Percentiles rank a stretch among this genome's conserved stretches.
phyloP scores from a whole-genome alignment of 495 filamentous ascomycete genomes.

The Trichoderma virens region DNA sequence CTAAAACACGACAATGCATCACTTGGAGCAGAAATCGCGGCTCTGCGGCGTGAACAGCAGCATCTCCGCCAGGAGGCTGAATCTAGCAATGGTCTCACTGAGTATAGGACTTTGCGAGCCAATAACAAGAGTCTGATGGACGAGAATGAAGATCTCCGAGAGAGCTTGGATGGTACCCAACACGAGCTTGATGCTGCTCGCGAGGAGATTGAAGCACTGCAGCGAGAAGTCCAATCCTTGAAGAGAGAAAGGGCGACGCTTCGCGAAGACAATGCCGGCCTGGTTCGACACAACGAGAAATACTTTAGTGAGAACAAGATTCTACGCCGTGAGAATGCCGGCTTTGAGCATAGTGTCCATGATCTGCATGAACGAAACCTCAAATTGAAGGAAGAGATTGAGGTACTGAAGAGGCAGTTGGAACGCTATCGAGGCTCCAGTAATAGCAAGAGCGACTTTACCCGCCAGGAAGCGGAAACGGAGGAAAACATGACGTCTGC shows the following conservation, averaged over 20 bases:
- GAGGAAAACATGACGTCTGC: conserved; percentile 71
- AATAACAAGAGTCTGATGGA: conserved; percentile 22
- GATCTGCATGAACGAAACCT: conserved; percentile 30
- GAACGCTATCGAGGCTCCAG: conserved; percentile 20
- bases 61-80: conserved; percentile 12
- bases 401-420: conserved; percentile 25
- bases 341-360: conserved; percentile 27
- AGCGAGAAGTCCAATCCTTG: conserved; percentile 22
- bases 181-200: conserved; percentile 28
- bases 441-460: conserved; percentile 21
- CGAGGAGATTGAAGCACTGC: conserved; percentile 27
- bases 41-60: conserved; percentile 22
- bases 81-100: too few relatives aligned
- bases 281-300: conserved; percentile 38
- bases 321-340: conserved; percentile 33
- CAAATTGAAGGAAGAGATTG: conserved; percentile 28
- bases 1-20: conserved; percentile 24
- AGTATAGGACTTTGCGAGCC: too few relatives aligned
- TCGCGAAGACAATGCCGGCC: conserved; percentile 33
- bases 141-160: conserved; percentile 31
- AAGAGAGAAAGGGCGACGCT: conserved; percentile 32
- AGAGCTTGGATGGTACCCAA: conserved; percentile 27
- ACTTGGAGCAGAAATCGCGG: conserved; percentile 26
- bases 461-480: conserved; percentile 21
- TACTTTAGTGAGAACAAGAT: conserved; percentile 40